phyloP scores from a whole-genome alignment of 495 filamentous ascomycete genomes.

The Filosporella fistucella region DNA sequence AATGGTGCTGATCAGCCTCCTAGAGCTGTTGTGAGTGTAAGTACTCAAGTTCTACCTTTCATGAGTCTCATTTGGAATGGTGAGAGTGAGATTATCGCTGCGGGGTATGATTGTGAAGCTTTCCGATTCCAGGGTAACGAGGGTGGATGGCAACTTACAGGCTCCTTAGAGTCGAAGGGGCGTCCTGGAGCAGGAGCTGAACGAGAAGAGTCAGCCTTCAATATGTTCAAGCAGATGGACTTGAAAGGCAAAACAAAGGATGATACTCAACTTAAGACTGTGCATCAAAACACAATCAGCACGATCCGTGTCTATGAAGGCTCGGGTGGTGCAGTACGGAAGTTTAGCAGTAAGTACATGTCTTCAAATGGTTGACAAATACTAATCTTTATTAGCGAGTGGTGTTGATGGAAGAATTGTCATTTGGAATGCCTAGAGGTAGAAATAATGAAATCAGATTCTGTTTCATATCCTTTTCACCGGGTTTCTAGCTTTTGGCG shows the following conservation, averaged over 20 bases:
- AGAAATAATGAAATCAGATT: constrained; percentile 1
- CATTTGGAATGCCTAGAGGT: constrained; percentile 50
- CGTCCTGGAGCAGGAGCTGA: constrained; percentile 44
- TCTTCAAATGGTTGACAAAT: constrained; percentile 28
- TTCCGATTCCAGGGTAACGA: constrained; percentile 83
- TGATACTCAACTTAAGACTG: constrained; percentile 90
- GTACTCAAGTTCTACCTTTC: constrained; percentile 85
- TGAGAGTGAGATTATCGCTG: constrained; percentile 91
- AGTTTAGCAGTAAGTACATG: constrained; percentile 78
- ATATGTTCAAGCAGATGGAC: constrained; percentile 99
- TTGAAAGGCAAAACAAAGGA: constrained; percentile 85
- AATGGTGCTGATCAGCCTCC: constrained; percentile 89
- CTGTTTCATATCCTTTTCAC: constrained; percentile 7
- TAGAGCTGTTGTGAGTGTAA: constrained; percentile 79
- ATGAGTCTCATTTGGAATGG: constrained; percentile 88
- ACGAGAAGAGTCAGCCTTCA: constrained; percentile 72
- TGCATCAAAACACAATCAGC: constrained; percentile 95
- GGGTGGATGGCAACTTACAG: constrained; percentile 79
- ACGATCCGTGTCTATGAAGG: constrained; percentile 74
- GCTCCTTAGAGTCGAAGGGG: constrained; percentile 79
- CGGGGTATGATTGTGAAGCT: constrained; percentile 93
- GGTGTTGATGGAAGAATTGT: constrained; percentile 94
- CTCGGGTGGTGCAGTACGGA: constrained; percentile 56
- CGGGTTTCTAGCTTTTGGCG: too few relatives aligned
- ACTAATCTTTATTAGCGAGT: constrained; percentile 56